These are phyloP conservation scores for Senna tora DNA, from an alignment of 306 rosid genomes.

Conservation along the genomic window DNA sequence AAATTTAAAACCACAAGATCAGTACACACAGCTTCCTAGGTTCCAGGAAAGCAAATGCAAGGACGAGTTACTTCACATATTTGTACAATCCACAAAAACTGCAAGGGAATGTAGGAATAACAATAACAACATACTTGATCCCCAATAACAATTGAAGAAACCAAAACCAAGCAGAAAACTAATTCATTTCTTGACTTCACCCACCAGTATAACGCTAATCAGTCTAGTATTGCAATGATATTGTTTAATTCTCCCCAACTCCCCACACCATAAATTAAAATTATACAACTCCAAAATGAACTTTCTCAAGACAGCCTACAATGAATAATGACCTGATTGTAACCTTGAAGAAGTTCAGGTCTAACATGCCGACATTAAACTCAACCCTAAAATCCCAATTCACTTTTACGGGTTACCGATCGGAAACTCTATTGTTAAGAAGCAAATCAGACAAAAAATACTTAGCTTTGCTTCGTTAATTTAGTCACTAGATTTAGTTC, in stretches of 20 bases:
- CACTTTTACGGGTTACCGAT: neutral
- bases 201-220: no score
- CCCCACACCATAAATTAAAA: neutral
- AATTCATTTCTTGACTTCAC: no score
- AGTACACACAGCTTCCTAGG: neutral
- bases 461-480: neutral
- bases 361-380: slow-evolving; percentile 16
- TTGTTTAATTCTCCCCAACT: slow-evolving; percentile 6
- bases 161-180: no score
- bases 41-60: slow-evolving; percentile 17
- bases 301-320: neutral
- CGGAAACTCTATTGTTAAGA: neutral
- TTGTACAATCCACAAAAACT: slow-evolving; percentile 22
- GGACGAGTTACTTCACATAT: slow-evolving; percentile 18
- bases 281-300: neutral
- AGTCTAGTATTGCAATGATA: neutral
- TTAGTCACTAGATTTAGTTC: neutral
- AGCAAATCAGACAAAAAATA: slow-evolving; percentile 30
- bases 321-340: neutral
- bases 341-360: slow-evolving; percentile 24
- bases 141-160: no score
- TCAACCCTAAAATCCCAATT: neutral
- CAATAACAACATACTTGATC: slow-evolving; percentile 16
- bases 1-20: slow-evolving; percentile 24
- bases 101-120: neutral